Evolutionary conservation across 768 basidiomycete genomes (phyloP), one percentile per base, ranked within the genome.

Genomic region (Suillus plorans): DNA sequence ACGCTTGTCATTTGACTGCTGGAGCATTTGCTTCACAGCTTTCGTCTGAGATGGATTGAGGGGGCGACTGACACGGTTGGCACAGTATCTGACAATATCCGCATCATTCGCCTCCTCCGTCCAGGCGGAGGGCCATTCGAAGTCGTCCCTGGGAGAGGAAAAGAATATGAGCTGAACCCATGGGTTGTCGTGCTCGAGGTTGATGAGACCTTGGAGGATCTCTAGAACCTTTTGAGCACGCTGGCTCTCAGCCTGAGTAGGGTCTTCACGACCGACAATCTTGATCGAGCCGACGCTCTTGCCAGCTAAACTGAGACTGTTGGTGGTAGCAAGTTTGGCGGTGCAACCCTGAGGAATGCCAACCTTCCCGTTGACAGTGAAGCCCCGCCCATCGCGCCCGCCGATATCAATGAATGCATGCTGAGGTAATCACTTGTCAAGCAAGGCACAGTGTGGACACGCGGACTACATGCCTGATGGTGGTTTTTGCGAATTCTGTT

Each of bases 231-330:
- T 50, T 12, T 68, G 58, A 7, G 69, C 65, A 28, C 76, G 81
- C 56, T 81, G 78, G 4, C 74, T 73, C 65, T 91, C 89, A 36
- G 90, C 88, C 22, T 69, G 71, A 4, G 90, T 92, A 1, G 84
- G 84, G 45, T 77, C 81, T 47, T 84, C 87, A 42, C 79, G 81
- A 0, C 88, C 89, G 66, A 80, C 78, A 14, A 88, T 80, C 28
- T 75, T 81, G 31, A 91, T 77, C 8, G 71, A 72, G 0, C 69
- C 61, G 41, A 77, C 73, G 1, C 0, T 44, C 72, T 77, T 73
- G 64, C 79, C 69, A 74, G 73, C 62, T 60, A 80, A 63, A 61
- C 69, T 47, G 66, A 67, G 72, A 4, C 63, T 61, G 31, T 71
- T 65, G 16, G 52, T 28, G 10, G 70, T 62, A 16, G 66, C 63